phyloP scores from a whole-genome alignment of 2,329 filamentous ascomycete genomes.

The Colletotrichum shisoi region DNA sequence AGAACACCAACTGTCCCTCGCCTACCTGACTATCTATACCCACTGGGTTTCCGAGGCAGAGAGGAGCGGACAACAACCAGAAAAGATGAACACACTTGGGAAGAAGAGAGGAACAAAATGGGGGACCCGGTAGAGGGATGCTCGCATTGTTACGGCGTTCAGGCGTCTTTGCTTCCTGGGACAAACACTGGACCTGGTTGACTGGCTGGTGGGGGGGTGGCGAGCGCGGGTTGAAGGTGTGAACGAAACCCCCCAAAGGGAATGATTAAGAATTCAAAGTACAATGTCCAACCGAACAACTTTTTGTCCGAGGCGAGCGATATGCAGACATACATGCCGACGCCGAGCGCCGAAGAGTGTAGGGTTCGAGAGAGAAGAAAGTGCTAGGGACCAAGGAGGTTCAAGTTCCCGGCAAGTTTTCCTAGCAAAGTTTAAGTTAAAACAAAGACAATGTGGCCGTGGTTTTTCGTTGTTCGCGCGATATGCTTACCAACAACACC shows the following conservation, averaged over 20 bases:
- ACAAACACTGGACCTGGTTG: conserved; percentile 40
- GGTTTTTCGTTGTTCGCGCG: conserved; percentile 2
- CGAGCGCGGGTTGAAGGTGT: conserved; percentile 35
- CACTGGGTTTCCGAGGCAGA: conserved; percentile 32
- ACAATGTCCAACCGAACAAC: conserved; percentile 24
- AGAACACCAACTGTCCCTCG: conserved; percentile 14
- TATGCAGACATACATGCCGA: neutral
- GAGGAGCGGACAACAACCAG: neutral
- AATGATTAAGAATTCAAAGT: conserved; percentile 39
- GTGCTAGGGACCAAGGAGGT: neutral
- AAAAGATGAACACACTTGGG: conserved; percentile 11
- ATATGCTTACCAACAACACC: neutral
- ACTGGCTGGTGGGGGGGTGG: conserved; percentile 5
- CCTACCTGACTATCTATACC: conserved; percentile 22
- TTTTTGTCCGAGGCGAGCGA: neutral
- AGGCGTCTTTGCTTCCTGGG: conserved; percentile 40
- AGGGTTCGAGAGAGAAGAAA: neutral
- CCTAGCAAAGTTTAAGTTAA: neutral
- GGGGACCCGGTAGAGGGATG: conserved; percentile 29
- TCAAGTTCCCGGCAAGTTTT: neutral
- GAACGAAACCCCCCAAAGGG: conserved; percentile 22
- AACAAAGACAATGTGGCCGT: neutral
- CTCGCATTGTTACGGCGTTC: conserved; percentile 40
- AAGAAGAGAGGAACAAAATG: conserved; percentile 21
- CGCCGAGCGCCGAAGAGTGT: neutral